These are phyloP conservation scores for Sequoia sempervirens DNA, from an alignment of 75 land plant species.

Conservation along the genomic window DNA sequence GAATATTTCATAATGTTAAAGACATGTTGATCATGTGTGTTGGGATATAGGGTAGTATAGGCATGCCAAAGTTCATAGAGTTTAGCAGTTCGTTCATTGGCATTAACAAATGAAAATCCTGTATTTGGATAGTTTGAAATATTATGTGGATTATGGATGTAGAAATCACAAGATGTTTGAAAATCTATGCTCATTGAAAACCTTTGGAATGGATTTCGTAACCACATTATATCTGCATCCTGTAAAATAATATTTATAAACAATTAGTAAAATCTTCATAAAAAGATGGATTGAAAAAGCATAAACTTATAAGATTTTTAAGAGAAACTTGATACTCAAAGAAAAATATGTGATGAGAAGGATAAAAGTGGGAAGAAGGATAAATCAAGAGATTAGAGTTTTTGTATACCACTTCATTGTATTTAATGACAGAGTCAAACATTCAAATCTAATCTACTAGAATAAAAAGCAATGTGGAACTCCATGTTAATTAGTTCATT, in stretches of 20 bases:
- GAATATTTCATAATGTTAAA: too few species aligned
- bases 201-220: slow-evolving; percentile 63
- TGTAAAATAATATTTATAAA: slow-evolving; percentile 12
- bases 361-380: slow-evolving; percentile 25
- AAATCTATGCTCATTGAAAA: slow-evolving; percentile 20
- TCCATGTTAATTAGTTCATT: too few species aligned
- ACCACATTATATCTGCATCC: slow-evolving; percentile 87
- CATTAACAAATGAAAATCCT: slow-evolving; percentile 56
- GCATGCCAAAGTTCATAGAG: slow-evolving; percentile 60
- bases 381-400: too few species aligned
- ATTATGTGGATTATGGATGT: slow-evolving; percentile 28
- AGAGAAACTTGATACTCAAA: background rate
- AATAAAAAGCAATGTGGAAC: too few species aligned
- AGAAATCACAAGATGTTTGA: slow-evolving; percentile 45
- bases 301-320: background rate
- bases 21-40: too few species aligned
- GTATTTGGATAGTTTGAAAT: slow-evolving; percentile 51
- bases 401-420: too few species aligned
- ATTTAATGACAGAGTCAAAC: too few species aligned
- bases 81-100: slow-evolving; percentile 57
- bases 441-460: too few species aligned
- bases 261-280: too few species aligned
- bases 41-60: background rate
- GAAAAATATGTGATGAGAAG: slow-evolving; percentile 26
- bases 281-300: background rate